A percentile compares a stretch with the other conserved stretches of the same genome.
Evolutionary conservation across 2,329 filamentous ascomycete genomes (phyloP).

Genomic region (Epicoccum nigrum): DNA sequence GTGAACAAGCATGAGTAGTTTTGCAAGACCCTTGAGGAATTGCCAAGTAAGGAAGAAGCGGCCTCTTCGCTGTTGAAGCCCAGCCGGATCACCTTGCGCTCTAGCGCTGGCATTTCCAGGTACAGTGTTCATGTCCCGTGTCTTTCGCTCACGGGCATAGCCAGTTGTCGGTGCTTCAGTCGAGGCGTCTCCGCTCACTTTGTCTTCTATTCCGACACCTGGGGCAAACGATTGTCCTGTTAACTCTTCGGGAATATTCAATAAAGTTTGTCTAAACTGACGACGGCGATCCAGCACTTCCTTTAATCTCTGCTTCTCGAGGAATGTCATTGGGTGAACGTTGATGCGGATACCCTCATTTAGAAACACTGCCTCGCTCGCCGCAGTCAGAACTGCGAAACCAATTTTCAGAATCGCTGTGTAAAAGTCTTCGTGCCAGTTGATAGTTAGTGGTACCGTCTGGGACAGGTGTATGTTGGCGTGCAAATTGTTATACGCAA

Average conservation of each 20-base stretch:
- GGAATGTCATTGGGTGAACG: slow-evolving; percentile 80
- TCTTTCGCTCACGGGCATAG: slow-evolving; percentile 73
- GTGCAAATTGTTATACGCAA: slow-evolving; percentile 88
- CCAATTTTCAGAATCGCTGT: slow-evolving; percentile 85
- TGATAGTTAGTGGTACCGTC: slow-evolving; percentile 70
- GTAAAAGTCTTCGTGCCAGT: slow-evolving; percentile 93
- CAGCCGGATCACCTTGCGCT: slow-evolving; percentile 68
- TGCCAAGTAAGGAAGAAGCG: slow-evolving; percentile 78
- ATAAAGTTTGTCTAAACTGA: slow-evolving; percentile 45
- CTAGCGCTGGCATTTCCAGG: slow-evolving; percentile 34
- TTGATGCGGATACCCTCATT: slow-evolving; percentile 84
- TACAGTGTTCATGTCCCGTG: slow-evolving; percentile 47
- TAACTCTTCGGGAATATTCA: slow-evolving; percentile 51
- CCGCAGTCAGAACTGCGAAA: slow-evolving; percentile 87
- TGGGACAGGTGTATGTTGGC: slow-evolving; percentile 83
- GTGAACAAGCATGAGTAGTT: slow-evolving; percentile 65
- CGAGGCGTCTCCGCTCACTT: slow-evolving; percentile 45
- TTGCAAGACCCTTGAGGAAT: slow-evolving; percentile 76
- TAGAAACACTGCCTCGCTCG: slow-evolving; percentile 92
- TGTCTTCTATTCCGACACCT: slow-evolving; percentile 40
- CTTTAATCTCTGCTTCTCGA: slow-evolving; percentile 83
- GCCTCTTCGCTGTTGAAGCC: slow-evolving; percentile 76
- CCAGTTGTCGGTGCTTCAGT: slow-evolving; percentile 48
- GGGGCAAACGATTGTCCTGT: slow-evolving; percentile 49
- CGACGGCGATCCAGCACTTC: slow-evolving; percentile 68